These are phyloP conservation scores for Leersia perrieri DNA, from an alignment of 176 grass and related monocot genomes.

Conservation along the genomic window DNA sequence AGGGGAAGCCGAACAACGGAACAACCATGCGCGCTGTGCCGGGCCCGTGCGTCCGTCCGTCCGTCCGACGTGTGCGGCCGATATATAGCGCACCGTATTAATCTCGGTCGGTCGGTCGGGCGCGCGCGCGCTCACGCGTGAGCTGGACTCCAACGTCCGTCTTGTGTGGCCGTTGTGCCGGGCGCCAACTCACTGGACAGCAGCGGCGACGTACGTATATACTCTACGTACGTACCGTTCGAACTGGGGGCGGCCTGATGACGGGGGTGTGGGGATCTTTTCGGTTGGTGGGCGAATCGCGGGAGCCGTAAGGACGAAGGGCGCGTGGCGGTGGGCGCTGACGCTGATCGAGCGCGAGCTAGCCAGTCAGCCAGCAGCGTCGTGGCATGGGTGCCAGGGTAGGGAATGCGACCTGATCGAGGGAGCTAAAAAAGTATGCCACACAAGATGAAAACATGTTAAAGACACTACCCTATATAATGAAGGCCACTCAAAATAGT, in stretches of 20 bases:
- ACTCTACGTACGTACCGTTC: neutral
- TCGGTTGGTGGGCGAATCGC: neutral
- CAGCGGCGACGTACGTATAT: neutral
- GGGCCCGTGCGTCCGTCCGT: neutral
- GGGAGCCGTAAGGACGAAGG: neutral
- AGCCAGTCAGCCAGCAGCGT: too few species aligned
- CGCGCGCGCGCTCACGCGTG: neutral
- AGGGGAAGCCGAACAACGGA: conserved; percentile 35
- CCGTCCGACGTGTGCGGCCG: neutral
- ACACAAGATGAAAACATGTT: too few species aligned
- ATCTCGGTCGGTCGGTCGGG: neutral
- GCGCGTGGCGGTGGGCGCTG: neutral
- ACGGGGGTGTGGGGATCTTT: neutral
- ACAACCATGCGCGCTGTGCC: neutral
- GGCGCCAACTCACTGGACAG: conserved; percentile 27
- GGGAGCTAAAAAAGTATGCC: too few species aligned
- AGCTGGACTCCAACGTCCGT: conserved; percentile 35
- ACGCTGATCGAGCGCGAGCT: neutral
- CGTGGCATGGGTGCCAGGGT: neutral
- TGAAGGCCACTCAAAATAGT: too few species aligned
- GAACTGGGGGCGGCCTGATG: neutral
- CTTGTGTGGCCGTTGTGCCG: neutral
- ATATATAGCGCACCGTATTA: neutral
- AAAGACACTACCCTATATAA: too few species aligned
- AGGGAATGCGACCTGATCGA: too few species aligned